Evolutionary conservation across 805 yeast genomes (phyloP).

Genomic region (Candida coquimbonensis): DNA sequence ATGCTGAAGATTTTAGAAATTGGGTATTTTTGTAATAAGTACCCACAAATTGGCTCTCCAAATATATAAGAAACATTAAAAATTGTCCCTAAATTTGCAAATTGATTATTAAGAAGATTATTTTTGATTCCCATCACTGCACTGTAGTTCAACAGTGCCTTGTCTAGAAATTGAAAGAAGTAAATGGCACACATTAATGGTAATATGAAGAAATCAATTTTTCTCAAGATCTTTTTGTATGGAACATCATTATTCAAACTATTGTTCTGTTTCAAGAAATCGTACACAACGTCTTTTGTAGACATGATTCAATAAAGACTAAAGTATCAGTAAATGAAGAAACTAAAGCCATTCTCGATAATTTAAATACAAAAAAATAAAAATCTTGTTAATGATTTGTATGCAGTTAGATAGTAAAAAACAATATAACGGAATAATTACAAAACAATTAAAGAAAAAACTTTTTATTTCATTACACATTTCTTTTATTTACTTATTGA

Average conservation of each 20-base stretch:
- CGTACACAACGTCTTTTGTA: slow-evolving; percentile 6
- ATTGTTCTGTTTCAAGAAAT: slow-evolving; percentile 1
- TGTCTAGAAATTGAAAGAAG: slow-evolving; percentile 50
- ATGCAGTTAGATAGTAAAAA: background rate
- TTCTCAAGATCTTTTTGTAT: slow-evolving; percentile 7
- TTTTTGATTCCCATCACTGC: slow-evolving; percentile 57
- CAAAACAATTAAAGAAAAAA: too few relatives aligned
- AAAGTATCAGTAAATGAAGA: background rate
- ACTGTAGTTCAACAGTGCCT: slow-evolving; percentile 47
- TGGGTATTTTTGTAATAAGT: slow-evolving; percentile 43
- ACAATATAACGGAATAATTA: background rate
- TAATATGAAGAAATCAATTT: slow-evolving; percentile 12
- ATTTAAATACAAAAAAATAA: background rate
- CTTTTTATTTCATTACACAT: background rate
- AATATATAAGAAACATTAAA: slow-evolving; percentile 44
- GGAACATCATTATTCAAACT: background rate
- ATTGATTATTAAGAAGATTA: slow-evolving; percentile 40
- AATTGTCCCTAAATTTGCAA: slow-evolving; percentile 45
- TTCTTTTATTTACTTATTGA: background rate
- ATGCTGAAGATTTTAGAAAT: slow-evolving; percentile 40
- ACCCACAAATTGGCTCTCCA: slow-evolving; percentile 41
- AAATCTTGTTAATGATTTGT: background rate
- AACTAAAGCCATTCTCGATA: background rate
- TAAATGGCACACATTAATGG: slow-evolving; percentile 40
- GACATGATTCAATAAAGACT: background rate